phyloP scores from a whole-genome alignment of 1,139 yeast species.

The Hyphopichia fennica region DNA sequence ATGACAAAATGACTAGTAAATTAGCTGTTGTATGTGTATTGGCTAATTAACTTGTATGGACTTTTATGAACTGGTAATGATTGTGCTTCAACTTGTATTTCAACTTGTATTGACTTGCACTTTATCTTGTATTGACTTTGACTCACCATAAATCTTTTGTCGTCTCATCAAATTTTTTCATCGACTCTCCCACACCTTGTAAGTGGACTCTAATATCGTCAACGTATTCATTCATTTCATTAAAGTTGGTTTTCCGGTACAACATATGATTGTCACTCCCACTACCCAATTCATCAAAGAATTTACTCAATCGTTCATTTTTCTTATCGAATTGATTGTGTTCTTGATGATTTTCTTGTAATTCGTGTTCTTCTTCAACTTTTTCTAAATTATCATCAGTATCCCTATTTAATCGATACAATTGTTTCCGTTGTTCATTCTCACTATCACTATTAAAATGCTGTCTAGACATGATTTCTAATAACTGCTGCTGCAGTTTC shows the following conservation, averaged over 20 bases:
- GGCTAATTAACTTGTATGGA: too few species aligned
- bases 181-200: conserved; percentile 35
- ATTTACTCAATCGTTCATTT: conserved; percentile 14
- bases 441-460: conserved; percentile 19
- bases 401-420: conserved; percentile 10
- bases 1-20: too few species aligned
- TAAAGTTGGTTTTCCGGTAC: conserved; percentile 35
- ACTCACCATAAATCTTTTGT: conserved; percentile 36
- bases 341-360: neutral
- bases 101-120: too few species aligned
- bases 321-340: neutral
- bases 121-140: neutral
- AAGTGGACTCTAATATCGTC: conserved; percentile 34
- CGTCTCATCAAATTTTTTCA: conserved; percentile 43
- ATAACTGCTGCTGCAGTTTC: conserved; percentile 57
- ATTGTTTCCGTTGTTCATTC: conserved; percentile 27
- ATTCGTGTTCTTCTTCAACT: conserved; percentile 11
- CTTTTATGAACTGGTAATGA: too few species aligned
- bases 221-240: conserved; percentile 38
- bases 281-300: conserved; percentile 17
- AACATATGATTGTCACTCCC: conserved; percentile 9
- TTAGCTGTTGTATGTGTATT: too few species aligned
- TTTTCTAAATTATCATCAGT: neutral
- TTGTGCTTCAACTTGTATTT: too few species aligned
- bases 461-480: conserved; percentile 54